These are phyloP conservation scores for Elaeis guineensis DNA, from an alignment of 176 grass and related monocot genomes.

Conservation along the genomic window DNA sequence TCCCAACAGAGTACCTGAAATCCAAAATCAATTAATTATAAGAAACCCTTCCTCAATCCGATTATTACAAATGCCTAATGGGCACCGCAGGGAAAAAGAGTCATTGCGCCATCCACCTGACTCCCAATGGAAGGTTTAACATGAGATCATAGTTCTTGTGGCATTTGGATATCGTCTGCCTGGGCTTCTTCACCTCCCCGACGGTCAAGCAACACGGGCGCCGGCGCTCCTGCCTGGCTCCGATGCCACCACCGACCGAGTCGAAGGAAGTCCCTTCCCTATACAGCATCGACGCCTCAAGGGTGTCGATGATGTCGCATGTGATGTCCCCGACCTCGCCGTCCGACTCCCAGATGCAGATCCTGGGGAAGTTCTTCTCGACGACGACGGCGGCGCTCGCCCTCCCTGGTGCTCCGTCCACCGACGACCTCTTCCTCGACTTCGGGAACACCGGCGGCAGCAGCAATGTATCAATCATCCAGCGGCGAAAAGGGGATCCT, in stretches of 20 bases:
- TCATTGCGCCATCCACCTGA: constrained; percentile 34
- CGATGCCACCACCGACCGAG: not conserved
- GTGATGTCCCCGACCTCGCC: constrained; percentile 94
- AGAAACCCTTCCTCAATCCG: not conserved
- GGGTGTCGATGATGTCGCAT: constrained; percentile 75
- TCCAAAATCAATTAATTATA: not conserved
- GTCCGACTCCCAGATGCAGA: constrained; percentile 98
- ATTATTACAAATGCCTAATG: too few species aligned
- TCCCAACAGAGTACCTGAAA: constrained; percentile 68
- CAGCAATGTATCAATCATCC: not conserved
- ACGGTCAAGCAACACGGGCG: constrained; percentile 19
- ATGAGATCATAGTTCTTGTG: constrained; percentile 98
- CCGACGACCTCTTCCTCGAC: constrained; percentile 66
- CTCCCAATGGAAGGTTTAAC: constrained; percentile 84
- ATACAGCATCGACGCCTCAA: constrained; percentile 76
- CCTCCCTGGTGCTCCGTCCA: constrained; percentile 33
- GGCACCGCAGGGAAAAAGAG: not conserved
- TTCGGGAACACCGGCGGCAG: constrained; percentile 5
- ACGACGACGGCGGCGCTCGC: constrained; percentile 14
- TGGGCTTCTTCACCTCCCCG: constrained; percentile 59
- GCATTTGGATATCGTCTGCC: constrained; percentile 90
- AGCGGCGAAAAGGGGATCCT: not conserved
- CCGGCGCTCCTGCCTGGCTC: constrained; percentile 9
- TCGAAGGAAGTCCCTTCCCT: constrained; percentile 39
- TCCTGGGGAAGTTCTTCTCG: constrained; percentile 50